Evolutionary conservation across 352 stramenopile genomes (phyloP), one percentile per base, ranked within the genome.

Genomic region (Globisporangium sylvaticum): DNA sequence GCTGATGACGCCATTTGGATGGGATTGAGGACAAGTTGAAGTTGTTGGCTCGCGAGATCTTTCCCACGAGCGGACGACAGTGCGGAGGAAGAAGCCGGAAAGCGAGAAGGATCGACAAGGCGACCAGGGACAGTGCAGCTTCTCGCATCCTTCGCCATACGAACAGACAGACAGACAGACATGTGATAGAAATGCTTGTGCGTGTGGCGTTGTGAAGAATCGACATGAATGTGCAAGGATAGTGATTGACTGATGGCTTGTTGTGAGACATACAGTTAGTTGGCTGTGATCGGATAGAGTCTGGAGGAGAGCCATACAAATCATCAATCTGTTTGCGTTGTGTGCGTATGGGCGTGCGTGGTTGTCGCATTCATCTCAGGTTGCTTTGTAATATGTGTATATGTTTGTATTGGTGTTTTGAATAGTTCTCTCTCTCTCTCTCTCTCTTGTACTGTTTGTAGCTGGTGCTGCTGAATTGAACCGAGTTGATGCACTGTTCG

Each of bases 81-180:
- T 0, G 15, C 18, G 15, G 5, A 48, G 15, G 42, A 50, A 55
- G 48, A 29, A 55, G 22, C 48, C 9, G 9, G 48, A 55, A 44
- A 48, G 20, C 42, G 24, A 37, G 27, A 34, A 10, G 14, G 52
- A 32, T 15, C 54, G 29, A 60, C 55, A 61, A 61, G 55, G 55
- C 55, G 55, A 60, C 20, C 54, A 59, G 32, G 54, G 54, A 58
- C 52, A 58, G 52, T 58, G 52, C 27, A 42, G 15, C 10, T 32
- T 14, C 53, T 12, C 27, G 8, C 29, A 39, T n/a, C 54, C 20
- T n/a, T 39, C 25, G 18, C 10, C 39, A 48, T 48, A n/a, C 15
- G 34, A 48, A n/a, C 39, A 48, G 39, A 48, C 39, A 48, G 39
- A 20, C 39, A 48, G 4, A 15, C 9, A 3, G 34, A 42, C 1